These are phyloP conservation scores for Obba rivulosa DNA, from an alignment of 768 basidiomycete genomes.

Conservation along the genomic window DNA sequence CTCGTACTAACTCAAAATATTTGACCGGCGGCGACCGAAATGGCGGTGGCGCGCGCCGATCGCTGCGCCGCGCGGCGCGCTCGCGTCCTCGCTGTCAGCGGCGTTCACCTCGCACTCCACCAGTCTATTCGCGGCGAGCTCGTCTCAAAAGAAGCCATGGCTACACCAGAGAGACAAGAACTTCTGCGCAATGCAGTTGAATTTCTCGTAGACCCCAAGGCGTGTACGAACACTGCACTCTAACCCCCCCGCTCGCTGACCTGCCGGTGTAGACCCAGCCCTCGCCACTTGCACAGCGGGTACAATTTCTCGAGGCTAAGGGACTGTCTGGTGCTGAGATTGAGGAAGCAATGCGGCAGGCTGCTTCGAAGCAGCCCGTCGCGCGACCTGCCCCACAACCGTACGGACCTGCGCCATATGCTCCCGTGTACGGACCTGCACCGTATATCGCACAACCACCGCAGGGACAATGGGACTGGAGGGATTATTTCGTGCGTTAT, in stretches of 20 bases:
- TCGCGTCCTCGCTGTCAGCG: too few relatives aligned
- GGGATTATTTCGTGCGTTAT: constrained; percentile 88
- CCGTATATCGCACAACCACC: constrained; percentile 35
- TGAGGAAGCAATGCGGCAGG: constrained; percentile 73
- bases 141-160: constrained; percentile 27
- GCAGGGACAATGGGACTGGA: constrained; percentile 79
- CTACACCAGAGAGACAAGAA: constrained; percentile 59
- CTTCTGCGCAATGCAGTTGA: constrained; percentile 76
- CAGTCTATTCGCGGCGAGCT: not conserved
- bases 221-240: constrained; percentile 22
- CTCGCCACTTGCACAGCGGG: constrained; percentile 75
- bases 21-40: constrained; percentile 5
- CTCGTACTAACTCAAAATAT: not conserved
- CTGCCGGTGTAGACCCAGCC: constrained; percentile 52
- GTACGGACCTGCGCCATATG: constrained; percentile 25
- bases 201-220: constrained; percentile 85
- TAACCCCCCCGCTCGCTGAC: constrained; percentile 7
- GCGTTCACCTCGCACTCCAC: not conserved
- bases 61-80: not conserved
- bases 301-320: constrained; percentile 95
- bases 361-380: constrained; percentile 29
- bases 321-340: constrained; percentile 83
- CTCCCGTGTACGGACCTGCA: constrained; percentile 41
- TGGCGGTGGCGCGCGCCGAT: not conserved
- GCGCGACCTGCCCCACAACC: constrained; percentile 12